Conservation (phyloP, 2,329 filamentous ascomycete genomes). For the Alternaria sp. region DNA sequence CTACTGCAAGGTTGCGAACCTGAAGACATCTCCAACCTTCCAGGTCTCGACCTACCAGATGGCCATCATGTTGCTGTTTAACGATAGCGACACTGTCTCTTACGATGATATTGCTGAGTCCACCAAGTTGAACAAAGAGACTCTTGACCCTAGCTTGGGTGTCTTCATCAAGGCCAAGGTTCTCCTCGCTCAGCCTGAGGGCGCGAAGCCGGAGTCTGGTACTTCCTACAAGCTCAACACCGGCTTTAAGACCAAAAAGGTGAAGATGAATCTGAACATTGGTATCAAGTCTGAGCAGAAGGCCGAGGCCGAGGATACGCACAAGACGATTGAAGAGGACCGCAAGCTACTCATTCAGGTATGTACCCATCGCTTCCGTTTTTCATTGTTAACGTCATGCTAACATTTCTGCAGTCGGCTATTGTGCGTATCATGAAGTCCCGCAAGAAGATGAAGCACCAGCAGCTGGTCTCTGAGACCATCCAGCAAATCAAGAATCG, state of each 20-base stretch:
- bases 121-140: constrained; percentile 81
- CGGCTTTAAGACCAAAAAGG: constrained; percentile 98
- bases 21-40: constrained; percentile 92
- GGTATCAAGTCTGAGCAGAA: constrained; percentile 95
- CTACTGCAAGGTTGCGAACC: constrained; percentile 73
- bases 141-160: constrained; percentile 83
- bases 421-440: constrained; percentile 99
- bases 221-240: constrained; percentile 88
- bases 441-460: constrained; percentile 98
- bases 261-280: constrained; percentile 95
- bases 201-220: constrained; percentile 78
- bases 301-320: constrained; percentile 94
- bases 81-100: constrained; percentile 83
- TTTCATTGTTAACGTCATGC: constrained; percentile 14
- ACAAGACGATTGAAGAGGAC: constrained; percentile 99
- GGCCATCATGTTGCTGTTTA: constrained; percentile 94
- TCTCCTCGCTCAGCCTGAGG: constrained; percentile 74
- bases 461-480: constrained; percentile 90
- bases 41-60: constrained; percentile 98
- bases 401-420: constrained; percentile 73
- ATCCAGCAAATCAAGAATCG: constrained; percentile 94
- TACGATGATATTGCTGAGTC: constrained; percentile 88
- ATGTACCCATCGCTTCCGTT: constrained; percentile 52
- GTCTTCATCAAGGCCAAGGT: constrained; percentile 96
- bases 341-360: constrained; percentile 96